A percentile compares a stretch with the other conserved stretches of the same genome.
phyloP scores from a whole-genome alignment of 352 stramenopile genomes.

The Phytophthora chlamydospora region DNA sequence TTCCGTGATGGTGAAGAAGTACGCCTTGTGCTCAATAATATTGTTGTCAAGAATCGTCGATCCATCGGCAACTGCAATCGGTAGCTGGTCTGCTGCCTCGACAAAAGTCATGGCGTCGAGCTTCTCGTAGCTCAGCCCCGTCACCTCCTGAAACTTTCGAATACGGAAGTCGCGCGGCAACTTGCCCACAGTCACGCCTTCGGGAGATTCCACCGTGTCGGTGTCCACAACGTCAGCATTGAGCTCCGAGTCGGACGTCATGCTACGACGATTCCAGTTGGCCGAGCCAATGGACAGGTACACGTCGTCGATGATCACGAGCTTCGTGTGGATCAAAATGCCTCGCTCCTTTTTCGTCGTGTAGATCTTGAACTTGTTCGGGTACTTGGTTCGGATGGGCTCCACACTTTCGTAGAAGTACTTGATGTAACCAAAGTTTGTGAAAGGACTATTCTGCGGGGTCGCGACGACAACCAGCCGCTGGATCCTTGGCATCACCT shows the following conservation, averaged over 20 bases:
- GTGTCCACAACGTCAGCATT: slow-evolving; percentile 53
- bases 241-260: slow-evolving; percentile 61
- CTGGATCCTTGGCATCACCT: slow-evolving; percentile 50
- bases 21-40: slow-evolving; percentile 11
- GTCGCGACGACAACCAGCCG: slow-evolving; percentile 53
- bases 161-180: slow-evolving; percentile 60
- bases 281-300: slow-evolving; percentile 59
- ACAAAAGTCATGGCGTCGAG: slow-evolving; percentile 57
- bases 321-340: slow-evolving; percentile 57
- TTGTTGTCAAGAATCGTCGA: slow-evolving; percentile 33
- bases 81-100: slow-evolving; percentile 41
- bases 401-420: slow-evolving; percentile 57
- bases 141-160: slow-evolving; percentile 67
- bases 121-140: slow-evolving; percentile 45
- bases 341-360: slow-evolving; percentile 32
- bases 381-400: slow-evolving; percentile 40
- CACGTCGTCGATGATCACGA: slow-evolving; percentile 65
- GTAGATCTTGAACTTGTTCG: slow-evolving; percentile 41
- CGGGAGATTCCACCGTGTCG: slow-evolving; percentile 21
- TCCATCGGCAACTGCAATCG: slow-evolving; percentile 12
- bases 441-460: slow-evolving; percentile 25
- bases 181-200: slow-evolving; percentile 37
- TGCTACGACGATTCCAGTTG: slow-evolving; percentile 58
- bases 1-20: slow-evolving; percentile 28
- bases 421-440: slow-evolving; percentile 44